These are phyloP conservation scores for Neonectria coccinea DNA, from an alignment of 2,329 filamentous ascomycete genomes.

Conservation along the genomic window DNA sequence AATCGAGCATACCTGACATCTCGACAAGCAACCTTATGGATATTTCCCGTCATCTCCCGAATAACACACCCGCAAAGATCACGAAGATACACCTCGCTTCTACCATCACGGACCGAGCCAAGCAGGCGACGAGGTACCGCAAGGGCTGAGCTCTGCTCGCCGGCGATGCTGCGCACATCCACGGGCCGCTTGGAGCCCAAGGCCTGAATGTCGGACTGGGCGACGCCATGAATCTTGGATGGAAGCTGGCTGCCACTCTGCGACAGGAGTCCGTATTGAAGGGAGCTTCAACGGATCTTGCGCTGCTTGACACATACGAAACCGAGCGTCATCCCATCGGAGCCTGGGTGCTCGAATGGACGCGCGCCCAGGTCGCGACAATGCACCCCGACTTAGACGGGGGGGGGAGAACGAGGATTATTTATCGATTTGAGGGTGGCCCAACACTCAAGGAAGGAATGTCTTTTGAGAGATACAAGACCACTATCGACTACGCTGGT, in stretches of 20 bases:
- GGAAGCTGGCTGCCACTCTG: slow-evolving; percentile 60
- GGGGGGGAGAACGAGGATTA: slow-evolving; percentile 46
- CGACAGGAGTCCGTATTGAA: background rate
- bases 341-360: slow-evolving; percentile 51
- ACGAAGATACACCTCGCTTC: slow-evolving; percentile 40
- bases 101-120: slow-evolving; percentile 43
- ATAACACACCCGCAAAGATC: slow-evolving; percentile 23
- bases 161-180: slow-evolving; percentile 64
- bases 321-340: slow-evolving; percentile 60
- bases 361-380: slow-evolving; percentile 51
- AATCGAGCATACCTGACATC: too few relatives aligned
- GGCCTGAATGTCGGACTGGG: slow-evolving; percentile 64
- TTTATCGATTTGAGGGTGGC: slow-evolving; percentile 42
- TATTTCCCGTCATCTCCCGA: too few relatives aligned
- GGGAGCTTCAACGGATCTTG: slow-evolving; percentile 10
- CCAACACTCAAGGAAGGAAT: slow-evolving; percentile 27
- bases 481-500: slow-evolving; percentile 38
- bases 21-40: too few relatives aligned
- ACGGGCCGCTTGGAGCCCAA: slow-evolving; percentile 61
- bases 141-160: slow-evolving; percentile 60
- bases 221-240: slow-evolving; percentile 63
- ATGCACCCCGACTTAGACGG: slow-evolving; percentile 46
- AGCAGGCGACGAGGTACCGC: slow-evolving; percentile 50
- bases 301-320: slow-evolving; percentile 61
- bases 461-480: slow-evolving; percentile 14